Evolutionary conservation across 352 stramenopile genomes (phyloP).

Genomic region (Globisporangium orthogonon): DNA sequence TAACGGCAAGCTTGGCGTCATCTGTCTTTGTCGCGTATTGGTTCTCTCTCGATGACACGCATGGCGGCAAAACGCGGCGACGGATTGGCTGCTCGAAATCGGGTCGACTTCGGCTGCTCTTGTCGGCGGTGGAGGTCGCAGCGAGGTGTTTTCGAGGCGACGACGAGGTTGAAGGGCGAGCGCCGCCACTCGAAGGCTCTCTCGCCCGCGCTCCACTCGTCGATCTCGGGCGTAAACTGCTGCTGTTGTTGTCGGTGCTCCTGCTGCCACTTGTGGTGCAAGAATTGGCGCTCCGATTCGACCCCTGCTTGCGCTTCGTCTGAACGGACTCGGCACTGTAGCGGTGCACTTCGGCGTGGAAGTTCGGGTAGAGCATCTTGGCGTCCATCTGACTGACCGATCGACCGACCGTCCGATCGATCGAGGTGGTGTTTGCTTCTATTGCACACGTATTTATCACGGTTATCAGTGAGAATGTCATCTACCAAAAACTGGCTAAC

Average conservation of each 20-base stretch:
- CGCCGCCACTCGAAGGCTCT: neutral
- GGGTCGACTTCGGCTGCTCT: neutral
- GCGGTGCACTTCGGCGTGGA: slow-evolving; percentile 42
- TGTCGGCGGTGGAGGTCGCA: neutral
- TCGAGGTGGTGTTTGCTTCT: too few relatives aligned
- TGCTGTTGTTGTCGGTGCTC: neutral
- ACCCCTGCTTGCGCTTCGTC: slow-evolving; percentile 5
- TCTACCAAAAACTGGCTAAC: too few relatives aligned
- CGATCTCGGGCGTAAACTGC: slow-evolving; percentile 4
- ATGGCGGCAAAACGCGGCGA: slow-evolving; percentile 8
- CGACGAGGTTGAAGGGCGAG: slow-evolving; percentile 4
- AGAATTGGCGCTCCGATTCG: neutral
- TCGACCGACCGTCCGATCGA: too few relatives aligned
- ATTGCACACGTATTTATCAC: too few relatives aligned
- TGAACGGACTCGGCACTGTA: slow-evolving; percentile 21
- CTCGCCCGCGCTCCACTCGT: neutral
- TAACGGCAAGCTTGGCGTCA: neutral
- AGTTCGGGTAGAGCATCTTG: slow-evolving; percentile 46
- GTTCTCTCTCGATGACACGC: neutral
- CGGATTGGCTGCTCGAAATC: neutral
- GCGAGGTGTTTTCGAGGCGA: slow-evolving; percentile 1
- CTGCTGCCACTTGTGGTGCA: neutral
- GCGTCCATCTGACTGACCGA: slow-evolving; percentile 4
- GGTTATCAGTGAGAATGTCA: too few relatives aligned
- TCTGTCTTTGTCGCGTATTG: neutral